Evolutionary conservation across 768 basidiomycete species (phyloP).

Genomic region (Gelatoporia subvermispora): DNA sequence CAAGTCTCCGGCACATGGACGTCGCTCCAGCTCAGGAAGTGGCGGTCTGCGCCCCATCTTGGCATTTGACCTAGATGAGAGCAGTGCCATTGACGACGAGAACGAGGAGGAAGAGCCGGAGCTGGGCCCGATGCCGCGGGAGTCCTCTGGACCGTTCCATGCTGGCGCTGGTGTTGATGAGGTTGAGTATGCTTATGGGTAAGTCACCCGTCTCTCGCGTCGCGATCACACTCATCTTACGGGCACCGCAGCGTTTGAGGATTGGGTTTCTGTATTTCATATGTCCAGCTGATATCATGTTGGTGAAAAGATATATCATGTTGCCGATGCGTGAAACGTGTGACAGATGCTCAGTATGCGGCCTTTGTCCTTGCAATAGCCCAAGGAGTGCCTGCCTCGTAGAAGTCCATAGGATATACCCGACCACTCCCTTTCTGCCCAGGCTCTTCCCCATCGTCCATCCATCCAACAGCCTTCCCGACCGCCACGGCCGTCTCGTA

Average conservation of each 20-base stretch:
- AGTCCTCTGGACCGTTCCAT: conserved; percentile 66
- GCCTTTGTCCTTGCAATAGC: conserved; percentile 59
- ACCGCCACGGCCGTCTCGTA: conserved; percentile 91
- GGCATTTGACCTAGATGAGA: conserved; percentile 73
- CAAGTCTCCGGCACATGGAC: conserved; percentile 77
- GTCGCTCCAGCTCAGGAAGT: conserved; percentile 80
- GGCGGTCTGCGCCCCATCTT: conserved; percentile 75
- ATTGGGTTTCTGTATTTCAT: no score
- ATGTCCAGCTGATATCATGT: no score
- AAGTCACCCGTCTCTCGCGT: conserved; percentile 25
- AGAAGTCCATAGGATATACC: conserved; percentile 96
- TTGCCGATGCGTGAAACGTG: no score
- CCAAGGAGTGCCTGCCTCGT: conserved; percentile 77
- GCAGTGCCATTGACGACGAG: conserved; percentile 59
- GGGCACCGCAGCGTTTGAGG: no score
- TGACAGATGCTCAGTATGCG: conserved; percentile 39
- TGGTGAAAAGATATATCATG: no score
- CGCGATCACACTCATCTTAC: no score
- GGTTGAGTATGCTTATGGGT: conserved; percentile 87
- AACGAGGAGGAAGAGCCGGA: conserved; percentile 72
- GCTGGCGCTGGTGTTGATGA: conserved; percentile 84
- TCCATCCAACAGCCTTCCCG: conserved; percentile 66
- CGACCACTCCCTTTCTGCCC: conserved; percentile 31
- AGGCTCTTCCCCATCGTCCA: conserved; percentile 28
- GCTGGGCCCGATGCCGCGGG: conserved; percentile 72